phyloP scores from a whole-genome alignment of 805 yeast genomes.

The Metschnikowia borealis region DNA sequence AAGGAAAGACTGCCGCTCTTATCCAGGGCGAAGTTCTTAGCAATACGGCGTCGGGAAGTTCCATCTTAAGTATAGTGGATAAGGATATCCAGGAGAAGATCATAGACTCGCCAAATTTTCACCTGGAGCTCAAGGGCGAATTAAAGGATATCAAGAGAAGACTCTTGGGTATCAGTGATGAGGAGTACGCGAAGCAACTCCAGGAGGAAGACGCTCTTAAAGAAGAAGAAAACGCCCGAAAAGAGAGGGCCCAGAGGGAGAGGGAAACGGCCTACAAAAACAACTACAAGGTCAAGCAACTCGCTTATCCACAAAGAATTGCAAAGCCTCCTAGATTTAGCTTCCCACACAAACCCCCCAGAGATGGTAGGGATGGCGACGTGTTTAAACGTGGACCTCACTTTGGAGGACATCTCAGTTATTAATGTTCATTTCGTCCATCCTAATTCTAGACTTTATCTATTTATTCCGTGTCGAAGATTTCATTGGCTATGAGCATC shows the following conservation, averaged over 20 bases:
- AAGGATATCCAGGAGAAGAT: slow-evolving; percentile 43
- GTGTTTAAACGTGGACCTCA: neutral
- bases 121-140: slow-evolving; percentile 27
- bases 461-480: slow-evolving; percentile 38
- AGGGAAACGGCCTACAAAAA: slow-evolving; percentile 23
- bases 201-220: slow-evolving; percentile 20
- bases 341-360: slow-evolving; percentile 8
- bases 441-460: neutral
- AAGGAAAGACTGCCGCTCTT: slow-evolving; percentile 48
- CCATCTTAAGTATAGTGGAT: slow-evolving; percentile 39
- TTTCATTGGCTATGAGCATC: slow-evolving; percentile 77
- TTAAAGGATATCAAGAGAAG: slow-evolving; percentile 31
- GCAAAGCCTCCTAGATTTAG: slow-evolving; percentile 36
- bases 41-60: slow-evolving; percentile 13
- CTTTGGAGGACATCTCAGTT: slow-evolving; percentile 13
- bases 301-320: slow-evolving; percentile 22
- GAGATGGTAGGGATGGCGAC: slow-evolving; percentile 6
- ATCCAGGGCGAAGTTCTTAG: slow-evolving; percentile 48
- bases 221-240: slow-evolving; percentile 14
- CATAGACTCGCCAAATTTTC: slow-evolving; percentile 40
- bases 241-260: slow-evolving; percentile 16
- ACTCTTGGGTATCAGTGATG: slow-evolving; percentile 35
- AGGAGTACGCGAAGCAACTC: slow-evolving; percentile 31
- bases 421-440: slow-evolving; percentile 1
- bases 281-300: slow-evolving; percentile 26